Conservation (phyloP, 331 rosid genomes). For the Stylosanthes scabra region DNA sequence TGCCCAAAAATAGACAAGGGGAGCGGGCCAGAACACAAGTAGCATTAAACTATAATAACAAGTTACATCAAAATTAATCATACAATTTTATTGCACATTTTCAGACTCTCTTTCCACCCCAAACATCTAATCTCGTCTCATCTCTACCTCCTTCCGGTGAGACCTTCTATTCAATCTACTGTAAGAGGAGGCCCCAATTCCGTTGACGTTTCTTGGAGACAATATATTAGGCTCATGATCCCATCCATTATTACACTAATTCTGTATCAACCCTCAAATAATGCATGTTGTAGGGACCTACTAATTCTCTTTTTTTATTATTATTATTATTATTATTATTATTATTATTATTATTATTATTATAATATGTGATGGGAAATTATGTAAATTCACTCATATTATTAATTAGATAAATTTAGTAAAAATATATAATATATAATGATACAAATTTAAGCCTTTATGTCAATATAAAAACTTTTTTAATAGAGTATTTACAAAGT, state of each 20-base stretch:
- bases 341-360: too few species aligned
- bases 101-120: slow-evolving; percentile 29
- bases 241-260: not conserved
- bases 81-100: slow-evolving; percentile 23
- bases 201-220: slow-evolving; percentile 7
- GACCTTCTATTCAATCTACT: slow-evolving; percentile 4
- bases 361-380: too few species aligned
- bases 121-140: slow-evolving; percentile 29
- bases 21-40: not conserved
- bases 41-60: not conserved
- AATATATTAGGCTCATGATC: not conserved
- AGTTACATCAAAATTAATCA: slow-evolving; percentile 8
- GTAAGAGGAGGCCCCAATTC: not conserved
- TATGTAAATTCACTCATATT: too few species aligned
- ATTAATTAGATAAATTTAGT: too few species aligned
- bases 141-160: slow-evolving; percentile 30
- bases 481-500: too few species aligned
- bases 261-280: not conserved
- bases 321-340: too few species aligned
- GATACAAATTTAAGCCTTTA: too few species aligned
- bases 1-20: slow-evolving; percentile 29
- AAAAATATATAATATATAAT: too few species aligned
- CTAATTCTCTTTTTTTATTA: too few species aligned
- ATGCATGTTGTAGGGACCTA: not conserved
- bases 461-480: too few species aligned